These are phyloP conservation scores for Neurospora cerealis DNA, from an alignment of 495 filamentous ascomycete genomes.

Conservation along the genomic window DNA sequence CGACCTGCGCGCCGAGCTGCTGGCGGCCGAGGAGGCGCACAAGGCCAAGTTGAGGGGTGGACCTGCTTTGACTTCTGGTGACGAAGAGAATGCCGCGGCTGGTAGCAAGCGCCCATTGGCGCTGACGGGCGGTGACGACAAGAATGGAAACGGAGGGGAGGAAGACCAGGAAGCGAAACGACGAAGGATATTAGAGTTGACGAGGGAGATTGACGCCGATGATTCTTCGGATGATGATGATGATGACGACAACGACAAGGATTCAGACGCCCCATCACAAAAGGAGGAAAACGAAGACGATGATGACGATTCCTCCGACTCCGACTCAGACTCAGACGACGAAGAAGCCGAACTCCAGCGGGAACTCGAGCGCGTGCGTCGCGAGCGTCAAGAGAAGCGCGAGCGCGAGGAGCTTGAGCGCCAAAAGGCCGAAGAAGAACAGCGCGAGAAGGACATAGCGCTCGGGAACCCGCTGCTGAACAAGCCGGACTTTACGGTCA, in stretches of 20 bases:
- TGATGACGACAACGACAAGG: constrained; percentile 28
- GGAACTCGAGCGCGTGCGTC: constrained; percentile 90
- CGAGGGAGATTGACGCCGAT: constrained; percentile 84
- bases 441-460: constrained; percentile 80
- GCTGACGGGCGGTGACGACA: constrained; percentile 21
- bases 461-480: constrained; percentile 89
- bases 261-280: constrained; percentile 38
- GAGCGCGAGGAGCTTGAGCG: constrained; percentile 78
- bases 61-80: constrained; percentile 21
- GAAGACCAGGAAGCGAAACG: constrained; percentile 80
- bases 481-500: constrained; percentile 58
- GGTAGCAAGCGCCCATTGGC: constrained; percentile 60
- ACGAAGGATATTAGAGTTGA: constrained; percentile 77
- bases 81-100: constrained; percentile 25
- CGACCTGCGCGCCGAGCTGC: constrained; percentile 84
- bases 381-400: constrained; percentile 74
- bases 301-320: constrained; percentile 38
- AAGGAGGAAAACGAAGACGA: constrained; percentile 23
- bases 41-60: constrained; percentile 73
- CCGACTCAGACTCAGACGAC: constrained; percentile 52
- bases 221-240: constrained; percentile 55
- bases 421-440: constrained; percentile 66
- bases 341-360: constrained; percentile 84
- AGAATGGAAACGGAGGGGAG: constrained; percentile 28
- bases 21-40: constrained; percentile 79